These are phyloP conservation scores for Aspergillus tubingensis DNA, from an alignment of 2,329 filamentous ascomycete genomes.

Conservation along the genomic window DNA sequence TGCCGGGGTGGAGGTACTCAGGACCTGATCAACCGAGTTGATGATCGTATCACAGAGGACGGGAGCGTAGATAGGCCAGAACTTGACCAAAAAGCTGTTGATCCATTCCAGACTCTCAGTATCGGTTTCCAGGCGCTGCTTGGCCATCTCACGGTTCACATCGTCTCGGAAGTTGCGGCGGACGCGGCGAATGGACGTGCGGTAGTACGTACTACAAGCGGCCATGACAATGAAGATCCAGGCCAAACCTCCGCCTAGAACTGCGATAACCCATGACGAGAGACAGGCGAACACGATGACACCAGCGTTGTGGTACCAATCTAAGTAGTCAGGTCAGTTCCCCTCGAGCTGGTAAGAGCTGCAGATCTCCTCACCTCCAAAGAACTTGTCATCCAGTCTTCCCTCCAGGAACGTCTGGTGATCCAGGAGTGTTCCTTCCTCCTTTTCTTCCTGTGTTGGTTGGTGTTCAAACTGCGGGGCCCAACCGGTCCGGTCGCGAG, in stretches of 20 bases:
- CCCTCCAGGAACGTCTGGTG: conserved; percentile 86
- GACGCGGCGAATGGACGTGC: conserved; percentile 89
- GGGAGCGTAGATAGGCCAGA: conserved; percentile 98
- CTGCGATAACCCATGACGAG: conserved; percentile 83
- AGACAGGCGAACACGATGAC: conserved; percentile 92
- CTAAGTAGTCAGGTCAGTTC: conserved; percentile 47
- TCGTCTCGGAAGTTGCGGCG: conserved; percentile 96
- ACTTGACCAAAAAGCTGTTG: conserved; percentile 97
- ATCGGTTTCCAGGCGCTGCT: conserved; percentile 85
- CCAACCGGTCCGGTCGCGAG: conserved; percentile 74
- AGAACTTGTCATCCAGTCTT: conserved; percentile 84
- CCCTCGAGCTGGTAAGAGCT: background rate
- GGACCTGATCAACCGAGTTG: conserved; percentile 90
- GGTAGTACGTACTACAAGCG: conserved; percentile 89
- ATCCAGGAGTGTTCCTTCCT: conserved; percentile 71
- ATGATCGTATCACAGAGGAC: conserved; percentile 90
- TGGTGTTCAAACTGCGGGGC: conserved; percentile 74
- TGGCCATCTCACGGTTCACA: conserved; percentile 81
- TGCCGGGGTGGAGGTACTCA: conserved; percentile 85
- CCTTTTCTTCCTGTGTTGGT: conserved; percentile 54
- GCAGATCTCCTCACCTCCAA: conserved; percentile 64
- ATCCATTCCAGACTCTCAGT: conserved; percentile 97
- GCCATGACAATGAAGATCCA: conserved; percentile 96
- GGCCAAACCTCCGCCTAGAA: conserved; percentile 84
- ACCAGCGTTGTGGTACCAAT: conserved; percentile 98